Evolutionary conservation across 306 rosid genomes (phyloP), one percentile per base, ranked within the genome.

Genomic region (Urtica urens): DNA sequence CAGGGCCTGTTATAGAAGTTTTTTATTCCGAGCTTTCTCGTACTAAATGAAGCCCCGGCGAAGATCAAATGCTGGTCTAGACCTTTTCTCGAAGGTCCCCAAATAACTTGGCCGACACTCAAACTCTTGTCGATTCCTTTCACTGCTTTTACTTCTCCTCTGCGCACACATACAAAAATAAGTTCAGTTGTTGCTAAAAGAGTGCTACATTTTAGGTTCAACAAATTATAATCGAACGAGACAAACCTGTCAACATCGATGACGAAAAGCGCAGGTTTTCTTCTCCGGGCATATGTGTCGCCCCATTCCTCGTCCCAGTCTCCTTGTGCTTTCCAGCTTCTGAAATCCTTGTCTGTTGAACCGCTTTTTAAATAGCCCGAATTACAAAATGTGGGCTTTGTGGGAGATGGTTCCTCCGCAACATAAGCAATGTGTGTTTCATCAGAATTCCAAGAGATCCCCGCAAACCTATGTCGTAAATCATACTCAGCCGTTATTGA

Each of bases 261-360:
- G 28, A 82, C 77, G 64, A 72, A 86, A 47, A 77, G 92, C 49
- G 80, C 72, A 52, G 94, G 96, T 59, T 49, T 81, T 63, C 80
- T 71, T 77, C 75, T 86, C 35, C 94, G 80, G 24, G 78, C 73
- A 70, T 86, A 86, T 38, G 80, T 58, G 73, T 86, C 96, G 46
- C 96, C 96, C 96, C 94, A 86, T 7, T 68, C 84, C 51, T 86
- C 90, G 70, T 72, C 71, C 78, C 76, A 82, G 41, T 79, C 83
- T 61, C 94, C 96, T 68, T 74, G 83, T 44, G 81, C 86, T 60
- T 82, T 82, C 96, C 94, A 82, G 63, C 63, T 70, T 23, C 75
- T 62, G 37, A 44, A 62, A 56, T 77, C 79, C 64, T 77, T 70
- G 38, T 74, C 75, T 0, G 57, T 49, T 30, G 74, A 67, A 49